Evolutionary conservation across 176 grass and related monocot genomes (phyloP).

Genomic region (Aechmea fasciata): DNA sequence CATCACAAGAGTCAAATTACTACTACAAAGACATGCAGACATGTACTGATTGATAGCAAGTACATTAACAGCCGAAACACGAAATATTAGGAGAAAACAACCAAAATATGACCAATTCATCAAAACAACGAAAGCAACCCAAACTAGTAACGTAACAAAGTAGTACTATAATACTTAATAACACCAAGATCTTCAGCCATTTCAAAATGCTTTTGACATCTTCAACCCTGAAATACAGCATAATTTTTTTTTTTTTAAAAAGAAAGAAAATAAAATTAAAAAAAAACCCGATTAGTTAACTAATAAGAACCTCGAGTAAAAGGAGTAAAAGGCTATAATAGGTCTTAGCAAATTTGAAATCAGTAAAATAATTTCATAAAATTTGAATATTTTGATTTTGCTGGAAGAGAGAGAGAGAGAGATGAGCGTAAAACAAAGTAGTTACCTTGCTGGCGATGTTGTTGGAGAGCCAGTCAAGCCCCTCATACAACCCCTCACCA

Average conservation of each 20-base stretch:
- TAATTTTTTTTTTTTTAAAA: neutral
- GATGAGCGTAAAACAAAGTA: neutral
- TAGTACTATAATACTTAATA: no score
- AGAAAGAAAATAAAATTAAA: neutral
- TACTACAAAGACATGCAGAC: no score
- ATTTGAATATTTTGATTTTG: neutral
- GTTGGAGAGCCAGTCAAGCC: slow-evolving; percentile 63
- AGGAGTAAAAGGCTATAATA: no score
- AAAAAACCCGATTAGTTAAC: no score
- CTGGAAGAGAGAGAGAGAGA: neutral
- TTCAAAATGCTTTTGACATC: slow-evolving; percentile 20
- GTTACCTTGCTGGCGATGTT: slow-evolving; percentile 67
- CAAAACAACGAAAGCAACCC: no score
- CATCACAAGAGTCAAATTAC: no score
- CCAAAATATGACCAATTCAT: no score
- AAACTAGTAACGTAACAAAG: no score
- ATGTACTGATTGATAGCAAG: no score
- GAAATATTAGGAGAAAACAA: no score
- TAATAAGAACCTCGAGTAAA: no score
- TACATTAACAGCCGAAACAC: no score
- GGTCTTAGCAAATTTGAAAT: neutral
- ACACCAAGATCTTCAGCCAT: slow-evolving; percentile 24
- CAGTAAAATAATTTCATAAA: neutral
- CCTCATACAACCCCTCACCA: slow-evolving; percentile 61
- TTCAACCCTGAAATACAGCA: slow-evolving; percentile 30